These are phyloP conservation scores for Fusarium sacchari DNA, from an alignment of 2,329 filamentous ascomycete genomes.

Conservation along the genomic window DNA sequence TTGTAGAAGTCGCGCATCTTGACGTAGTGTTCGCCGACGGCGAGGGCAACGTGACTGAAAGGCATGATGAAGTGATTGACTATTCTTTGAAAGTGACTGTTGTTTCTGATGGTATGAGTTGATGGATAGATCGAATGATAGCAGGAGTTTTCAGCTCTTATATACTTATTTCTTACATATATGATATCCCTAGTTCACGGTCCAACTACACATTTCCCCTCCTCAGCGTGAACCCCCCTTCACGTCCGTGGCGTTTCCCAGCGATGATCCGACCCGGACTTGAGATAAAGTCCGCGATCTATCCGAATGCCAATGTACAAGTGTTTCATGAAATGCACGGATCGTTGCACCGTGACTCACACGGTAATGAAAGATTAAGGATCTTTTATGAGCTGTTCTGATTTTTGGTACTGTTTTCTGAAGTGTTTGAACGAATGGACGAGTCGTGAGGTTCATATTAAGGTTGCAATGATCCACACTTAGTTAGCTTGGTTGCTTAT, in stretches of 20 bases:
- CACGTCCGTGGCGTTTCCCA: not conserved
- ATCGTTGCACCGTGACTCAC: not conserved
- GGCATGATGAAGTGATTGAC: constrained; percentile 25
- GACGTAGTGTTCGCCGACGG: constrained; percentile 39
- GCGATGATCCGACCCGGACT: constrained; percentile 14
- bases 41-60: constrained; percentile 36
- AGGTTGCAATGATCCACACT: not conserved
- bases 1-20: constrained; percentile 45
- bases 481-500: constrained; percentile 1
- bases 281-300: constrained; percentile 12
- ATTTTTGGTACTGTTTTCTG: not conserved
- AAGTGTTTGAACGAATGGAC: not conserved
- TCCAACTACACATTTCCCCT: constrained; percentile 7
- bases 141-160: not conserved
- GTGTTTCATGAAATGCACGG: not conserved
- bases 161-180: not conserved
- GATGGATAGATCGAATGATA: not conserved
- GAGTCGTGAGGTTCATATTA: not conserved
- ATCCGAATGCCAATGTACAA: not conserved
- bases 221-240: constrained; percentile 21
- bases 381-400: not conserved
- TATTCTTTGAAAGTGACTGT: not conserved
- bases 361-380: not conserved
- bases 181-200: constrained; percentile 22
- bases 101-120: not conserved